phyloP scores from a whole-genome alignment of 306 rosid genomes.

The Comarum palustre region DNA sequence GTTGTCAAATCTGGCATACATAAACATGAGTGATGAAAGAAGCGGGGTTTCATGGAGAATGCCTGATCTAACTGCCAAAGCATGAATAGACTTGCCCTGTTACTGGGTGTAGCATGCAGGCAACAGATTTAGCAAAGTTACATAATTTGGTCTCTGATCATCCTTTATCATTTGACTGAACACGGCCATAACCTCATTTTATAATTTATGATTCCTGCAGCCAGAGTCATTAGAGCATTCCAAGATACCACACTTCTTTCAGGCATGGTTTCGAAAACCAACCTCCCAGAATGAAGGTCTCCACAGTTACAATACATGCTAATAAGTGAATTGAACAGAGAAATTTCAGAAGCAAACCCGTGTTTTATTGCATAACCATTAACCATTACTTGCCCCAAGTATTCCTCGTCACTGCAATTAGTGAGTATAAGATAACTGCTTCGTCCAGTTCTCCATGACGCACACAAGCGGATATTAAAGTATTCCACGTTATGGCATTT shows the following conservation, averaged over 20 bases:
- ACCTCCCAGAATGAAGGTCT: conserved; percentile 31
- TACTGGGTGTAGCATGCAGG: conserved; percentile 28
- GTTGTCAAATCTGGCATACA: conserved; percentile 34
- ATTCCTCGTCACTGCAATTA: conserved; percentile 1
- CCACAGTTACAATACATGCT: conserved; percentile 36
- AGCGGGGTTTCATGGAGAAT: conserved; percentile 15
- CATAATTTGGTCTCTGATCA: conserved; percentile 25
- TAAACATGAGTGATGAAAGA: conserved; percentile 33
- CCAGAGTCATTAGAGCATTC: conserved; percentile 42
- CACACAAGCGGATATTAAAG: conserved; percentile 27
- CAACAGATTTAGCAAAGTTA: conserved; percentile 32
- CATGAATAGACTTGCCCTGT: conserved; percentile 39
- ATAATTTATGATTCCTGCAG: conserved; percentile 24
- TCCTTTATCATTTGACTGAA: conserved; percentile 24
- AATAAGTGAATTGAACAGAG: conserved; percentile 33
- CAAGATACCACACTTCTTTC: conserved; percentile 30
- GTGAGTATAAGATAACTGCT: conserved; percentile 23
- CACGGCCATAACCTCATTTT: conserved; percentile 12
- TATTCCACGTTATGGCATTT: conserved; percentile 32
- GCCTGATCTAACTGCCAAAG: conserved; percentile 22
- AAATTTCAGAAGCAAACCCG: conserved; percentile 21
- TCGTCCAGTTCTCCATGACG: conserved; percentile 15
- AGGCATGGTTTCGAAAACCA: conserved; percentile 30
- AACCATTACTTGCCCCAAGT: conserved; percentile 30
- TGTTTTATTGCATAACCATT: conserved; percentile 29